These are phyloP conservation scores for Trametes cinnabarina DNA, from an alignment of 768 basidiomycete genomes.

Conservation along the genomic window DNA sequence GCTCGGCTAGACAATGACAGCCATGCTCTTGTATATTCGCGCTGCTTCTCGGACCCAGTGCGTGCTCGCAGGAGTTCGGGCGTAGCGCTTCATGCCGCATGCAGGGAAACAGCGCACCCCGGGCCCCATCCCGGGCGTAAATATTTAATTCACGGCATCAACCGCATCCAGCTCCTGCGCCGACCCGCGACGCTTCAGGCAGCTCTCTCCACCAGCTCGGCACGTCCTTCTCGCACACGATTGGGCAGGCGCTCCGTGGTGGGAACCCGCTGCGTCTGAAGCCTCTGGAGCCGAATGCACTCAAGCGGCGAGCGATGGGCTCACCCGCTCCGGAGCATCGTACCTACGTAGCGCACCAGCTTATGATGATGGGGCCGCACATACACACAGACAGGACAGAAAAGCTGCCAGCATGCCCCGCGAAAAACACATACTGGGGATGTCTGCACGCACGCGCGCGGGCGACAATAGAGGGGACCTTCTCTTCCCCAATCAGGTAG, in stretches of 20 bases:
- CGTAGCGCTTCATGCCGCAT: no score
- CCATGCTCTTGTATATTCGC: no score
- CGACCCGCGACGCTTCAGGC: conserved; percentile 11
- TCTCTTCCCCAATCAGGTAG: neutral
- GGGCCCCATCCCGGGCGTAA: no score
- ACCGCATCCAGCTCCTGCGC: neutral
- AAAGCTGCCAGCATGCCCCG: no score
- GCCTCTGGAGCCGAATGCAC: no score
- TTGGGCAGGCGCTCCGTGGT: neutral
- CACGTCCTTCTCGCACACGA: neutral
- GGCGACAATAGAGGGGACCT: neutral
- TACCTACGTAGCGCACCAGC: neutral
- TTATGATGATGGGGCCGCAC: neutral
- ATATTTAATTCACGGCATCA: neutral
- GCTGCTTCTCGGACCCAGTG: no score
- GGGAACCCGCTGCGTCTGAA: no score
- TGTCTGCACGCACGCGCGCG: neutral
- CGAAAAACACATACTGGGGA: no score
- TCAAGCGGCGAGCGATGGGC: neutral
- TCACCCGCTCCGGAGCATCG: neutral
- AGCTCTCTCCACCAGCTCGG: neutral
- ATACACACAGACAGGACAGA: neutral
- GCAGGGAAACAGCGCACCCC: no score
- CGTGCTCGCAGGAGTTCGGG: no score
- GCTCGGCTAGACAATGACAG: no score